Evolutionary conservation across 768 basidiomycete species (phyloP), one percentile per base, ranked within the genome.

Genomic region (Omphalotus guepiniiformis): DNA sequence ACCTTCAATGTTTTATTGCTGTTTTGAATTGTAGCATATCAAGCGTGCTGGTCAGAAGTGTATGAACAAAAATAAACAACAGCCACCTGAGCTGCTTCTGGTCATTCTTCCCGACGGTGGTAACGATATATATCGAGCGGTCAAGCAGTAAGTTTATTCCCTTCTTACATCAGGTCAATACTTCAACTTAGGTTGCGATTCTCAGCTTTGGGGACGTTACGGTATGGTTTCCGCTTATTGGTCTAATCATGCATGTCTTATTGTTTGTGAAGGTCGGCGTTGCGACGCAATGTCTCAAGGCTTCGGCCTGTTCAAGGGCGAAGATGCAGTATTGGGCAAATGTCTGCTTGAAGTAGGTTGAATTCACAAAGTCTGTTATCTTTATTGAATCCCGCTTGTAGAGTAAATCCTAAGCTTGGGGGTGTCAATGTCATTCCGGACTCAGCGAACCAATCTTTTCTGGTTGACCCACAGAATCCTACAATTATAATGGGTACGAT

Each of bases 241-340:
- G 19, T 9, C 29, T 46, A 2, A 4, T 18, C 21, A 22, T 2
- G 71, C 41, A 57, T 55, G 27, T 67, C 68, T 52, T 48, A 64
- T 45, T n/a, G 44, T 25, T 29, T 42, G 11, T 47, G 43, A 7
- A 78, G 73, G 62, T 68, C 19, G 79, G 80, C 7, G 74, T 83
- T 2, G 75, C 78, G 0, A 79, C 76, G 0, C 80, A 80, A 38
- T 76, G 80, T 52, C 39, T 83, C 39, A 78, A 77, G 57, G 63
- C 63, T 4, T 57, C 55, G 3, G 78, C 76, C 48, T 74, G 71
- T 52, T 59, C 52, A 49, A 58, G 63, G 1, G 74, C 74, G 1
- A 78, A 70, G 38, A 43, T 63, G 0, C 79, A 82, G 44, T 80
- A 81, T 48, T 78, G 64, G 39, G 76, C 75, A 1, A 79, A 78